Base-by-base conservation (phyloP, 176 grass and related monocot genomes). In the Leersia perrieri region DNA sequence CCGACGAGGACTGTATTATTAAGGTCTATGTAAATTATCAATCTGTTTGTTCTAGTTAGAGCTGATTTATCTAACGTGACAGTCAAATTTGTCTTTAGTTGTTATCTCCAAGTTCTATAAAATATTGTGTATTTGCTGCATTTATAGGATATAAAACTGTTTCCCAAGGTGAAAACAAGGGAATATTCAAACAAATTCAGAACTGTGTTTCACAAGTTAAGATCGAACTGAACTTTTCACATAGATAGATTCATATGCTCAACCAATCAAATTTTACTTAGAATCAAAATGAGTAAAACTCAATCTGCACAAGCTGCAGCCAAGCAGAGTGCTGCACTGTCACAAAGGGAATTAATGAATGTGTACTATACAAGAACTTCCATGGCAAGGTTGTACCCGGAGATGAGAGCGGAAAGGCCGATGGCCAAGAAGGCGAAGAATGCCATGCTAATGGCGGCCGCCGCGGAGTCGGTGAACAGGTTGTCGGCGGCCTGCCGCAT, bases 381-480 rank as follows among this genome's bases (percentile, higher is more conserved):
- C 11, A 78, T 61, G 32, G 82, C 84, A 42, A 97, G 82, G 61
- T 63, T 92, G 83, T 92, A 92, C 53, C 92, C 88, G 35, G 94
- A 94, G 33, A 89, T 33, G 38, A 94, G 73, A 64, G 94, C 80
- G 14, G 90, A 90, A 11, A 90, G 32, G 16, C 82, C 74, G 41
- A 94, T 64, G 77, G 85, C 80, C 32, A 87, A 9, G 73, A 97
- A 97, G 16, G 83, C 83, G 63, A 90, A 85, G 85, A 97, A 92
- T 23, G 89, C n/a, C 85, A 89, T 87, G 85, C 90, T 83, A 62
- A 94, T 92, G 63, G 94, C 68, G 4, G 83, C 92, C 73, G 83
- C 85, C 1, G 85, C 76, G 3, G 83, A 84, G 73, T 94, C 87
- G 5, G 83, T 89, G 82, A 90, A 94, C 66, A 83, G 89, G 73